phyloP scores from a whole-genome alignment of 331 rosid species.

The Telfairia occidentalis region DNA sequence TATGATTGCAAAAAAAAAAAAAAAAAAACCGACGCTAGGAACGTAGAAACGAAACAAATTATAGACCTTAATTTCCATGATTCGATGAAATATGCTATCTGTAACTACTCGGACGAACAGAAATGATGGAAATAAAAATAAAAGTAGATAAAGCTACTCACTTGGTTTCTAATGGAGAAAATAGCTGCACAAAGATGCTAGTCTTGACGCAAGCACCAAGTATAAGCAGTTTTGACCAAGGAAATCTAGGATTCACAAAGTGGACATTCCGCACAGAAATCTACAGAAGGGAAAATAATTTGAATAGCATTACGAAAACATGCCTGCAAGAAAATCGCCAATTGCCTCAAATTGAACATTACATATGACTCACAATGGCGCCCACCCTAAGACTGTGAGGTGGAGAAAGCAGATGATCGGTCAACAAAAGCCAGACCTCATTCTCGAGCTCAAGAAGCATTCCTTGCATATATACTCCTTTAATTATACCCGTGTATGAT shows the following conservation, averaged over 20 bases:
- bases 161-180: constrained; percentile 76
- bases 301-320: background rate
- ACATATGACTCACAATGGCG: constrained; percentile 49
- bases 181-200: constrained; percentile 52
- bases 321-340: background rate
- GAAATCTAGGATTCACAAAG: constrained; percentile 58
- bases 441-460: constrained; percentile 78
- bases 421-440: constrained; percentile 83
- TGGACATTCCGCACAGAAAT: constrained; percentile 66
- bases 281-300: constrained; percentile 25
- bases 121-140: constrained; percentile 8
- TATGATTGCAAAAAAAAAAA: background rate
- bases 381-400: constrained; percentile 80
- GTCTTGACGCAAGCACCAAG: constrained; percentile 85
- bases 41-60: background rate
- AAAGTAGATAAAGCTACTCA: constrained; percentile 19
- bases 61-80: background rate
- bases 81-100: background rate
- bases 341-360: background rate
- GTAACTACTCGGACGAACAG: background rate
- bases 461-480: constrained; percentile 69
- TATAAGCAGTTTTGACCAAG: constrained; percentile 67
- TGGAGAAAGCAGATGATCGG: constrained; percentile 40
- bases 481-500: constrained; percentile 53
- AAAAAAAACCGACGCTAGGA: background rate